Conservation (phyloP, 768 basidiomycete species). For the Mycena pura region DNA sequence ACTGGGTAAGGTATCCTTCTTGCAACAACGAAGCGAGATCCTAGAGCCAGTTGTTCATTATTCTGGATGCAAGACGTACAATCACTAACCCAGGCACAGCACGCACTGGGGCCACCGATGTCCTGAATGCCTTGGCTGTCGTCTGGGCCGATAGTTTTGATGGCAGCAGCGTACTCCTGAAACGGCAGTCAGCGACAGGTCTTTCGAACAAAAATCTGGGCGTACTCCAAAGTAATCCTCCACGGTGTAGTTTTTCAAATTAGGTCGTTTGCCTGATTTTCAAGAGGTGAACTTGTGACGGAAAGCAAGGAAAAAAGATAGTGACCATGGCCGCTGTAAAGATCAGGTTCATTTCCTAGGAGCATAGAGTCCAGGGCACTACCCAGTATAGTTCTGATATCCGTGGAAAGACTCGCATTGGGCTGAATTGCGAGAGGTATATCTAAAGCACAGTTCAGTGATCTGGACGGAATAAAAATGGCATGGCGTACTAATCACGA, state of each 20-base stretch:
- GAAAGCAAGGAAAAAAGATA: neutral
- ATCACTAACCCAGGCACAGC: constrained; percentile 55
- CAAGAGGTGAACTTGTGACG: neutral
- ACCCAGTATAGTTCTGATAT: constrained; percentile 46
- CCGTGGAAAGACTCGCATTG: constrained; percentile 32
- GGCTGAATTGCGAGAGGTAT: constrained; percentile 17
- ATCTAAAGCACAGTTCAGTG: neutral
- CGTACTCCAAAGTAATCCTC: constrained; percentile 53
- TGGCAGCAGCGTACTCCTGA: constrained; percentile 51
- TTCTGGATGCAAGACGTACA: neutral
- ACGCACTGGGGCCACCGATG: constrained; percentile 57
- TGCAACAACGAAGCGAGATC: constrained; percentile 50
- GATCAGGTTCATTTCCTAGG: constrained; percentile 67
- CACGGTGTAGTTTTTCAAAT: constrained; percentile 53
- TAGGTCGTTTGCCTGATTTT: constrained; percentile 40
- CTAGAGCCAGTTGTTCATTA: constrained; percentile 31
- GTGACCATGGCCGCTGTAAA: constrained; percentile 51
- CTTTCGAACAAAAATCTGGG: neutral
- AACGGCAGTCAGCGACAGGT: neutral
- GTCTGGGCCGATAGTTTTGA: constrained; percentile 4
- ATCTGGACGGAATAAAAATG: constrained; percentile 7
- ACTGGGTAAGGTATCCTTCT: constrained; percentile 47
- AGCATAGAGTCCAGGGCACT: constrained; percentile 51
- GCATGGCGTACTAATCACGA: constrained; percentile 38
- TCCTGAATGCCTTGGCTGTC: constrained; percentile 18